A percentile compares a stretch with the other conserved stretches of the same genome.
phyloP scores from a whole-genome alignment of 805 yeast species.

The Danielia oregonensis region DNA sequence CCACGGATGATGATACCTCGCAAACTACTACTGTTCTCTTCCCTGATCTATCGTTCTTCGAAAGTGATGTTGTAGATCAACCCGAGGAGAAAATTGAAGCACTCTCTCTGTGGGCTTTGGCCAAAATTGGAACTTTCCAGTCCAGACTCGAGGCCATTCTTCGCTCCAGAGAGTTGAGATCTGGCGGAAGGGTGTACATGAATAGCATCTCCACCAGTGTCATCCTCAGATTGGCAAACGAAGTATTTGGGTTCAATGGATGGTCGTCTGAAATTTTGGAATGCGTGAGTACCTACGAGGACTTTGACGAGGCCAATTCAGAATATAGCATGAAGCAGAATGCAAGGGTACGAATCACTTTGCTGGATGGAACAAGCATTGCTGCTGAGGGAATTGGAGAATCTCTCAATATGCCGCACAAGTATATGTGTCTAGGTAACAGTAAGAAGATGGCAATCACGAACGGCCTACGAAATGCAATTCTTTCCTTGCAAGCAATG shows the following conservation, averaged over 20 bases:
- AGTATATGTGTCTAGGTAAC: conserved; percentile 31
- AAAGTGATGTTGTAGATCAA: conserved; percentile 7
- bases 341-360: conserved; percentile 31
- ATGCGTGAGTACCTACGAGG: conserved; percentile 15
- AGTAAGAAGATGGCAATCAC: conserved; percentile 48
- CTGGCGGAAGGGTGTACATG: conserved; percentile 1
- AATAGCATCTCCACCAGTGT: conserved; percentile 8
- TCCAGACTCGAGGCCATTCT: conserved; percentile 40
- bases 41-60: conserved; percentile 22
- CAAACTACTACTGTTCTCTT: conserved; percentile 13
- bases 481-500: conserved; percentile 28
- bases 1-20: conserved; percentile 1
- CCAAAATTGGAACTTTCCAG: conserved; percentile 46
- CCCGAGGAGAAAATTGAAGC: neutral
- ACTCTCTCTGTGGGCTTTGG: conserved; percentile 39
- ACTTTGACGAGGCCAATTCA: conserved; percentile 19
- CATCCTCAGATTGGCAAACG: conserved; percentile 41
- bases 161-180: conserved; percentile 12
- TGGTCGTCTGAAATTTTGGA: conserved; percentile 47
- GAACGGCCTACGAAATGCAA: conserved; percentile 42
- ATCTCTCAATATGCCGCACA: conserved; percentile 29
- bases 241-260: conserved; percentile 53
- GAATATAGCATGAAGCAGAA: conserved; percentile 20
- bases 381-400: conserved; percentile 40
- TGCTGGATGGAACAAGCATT: conserved; percentile 43